Evolutionary conservation across 805 yeast genomes (phyloP).

Genomic region (Metschnikowia lunata): DNA sequence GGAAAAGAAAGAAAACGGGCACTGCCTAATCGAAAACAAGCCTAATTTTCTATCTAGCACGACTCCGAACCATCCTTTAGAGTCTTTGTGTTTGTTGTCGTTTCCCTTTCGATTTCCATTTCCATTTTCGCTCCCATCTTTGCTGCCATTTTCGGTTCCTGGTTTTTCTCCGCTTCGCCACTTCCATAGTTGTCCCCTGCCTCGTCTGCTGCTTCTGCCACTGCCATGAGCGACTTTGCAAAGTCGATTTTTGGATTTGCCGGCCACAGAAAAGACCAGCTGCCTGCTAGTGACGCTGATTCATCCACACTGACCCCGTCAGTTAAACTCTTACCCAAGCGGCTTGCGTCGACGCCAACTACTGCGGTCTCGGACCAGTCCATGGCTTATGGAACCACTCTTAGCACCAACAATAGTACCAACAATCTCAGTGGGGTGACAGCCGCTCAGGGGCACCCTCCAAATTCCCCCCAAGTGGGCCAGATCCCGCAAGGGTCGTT

Average conservation of each 20-base stretch:
- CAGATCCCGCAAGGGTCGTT: constrained; percentile 1
- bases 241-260: constrained; percentile 42
- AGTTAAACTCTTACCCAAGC: constrained; percentile 32
- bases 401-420: constrained; percentile 7
- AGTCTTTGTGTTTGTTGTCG: too few relatives aligned
- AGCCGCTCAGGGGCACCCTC: neutral
- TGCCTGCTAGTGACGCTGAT: constrained; percentile 9
- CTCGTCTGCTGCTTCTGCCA: too few relatives aligned
- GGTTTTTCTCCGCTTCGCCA: too few relatives aligned
- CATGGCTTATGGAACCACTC: constrained; percentile 66
- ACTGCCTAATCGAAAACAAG: too few relatives aligned
- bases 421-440: constrained; percentile 1
- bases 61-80: too few relatives aligned
- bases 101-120: too few relatives aligned
- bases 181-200: too few relatives aligned
- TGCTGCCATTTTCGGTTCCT: too few relatives aligned
- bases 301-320: constrained; percentile 5
- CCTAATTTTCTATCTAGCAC: too few relatives aligned
- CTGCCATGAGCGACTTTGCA: constrained; percentile 41
- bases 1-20: too few relatives aligned
- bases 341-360: constrained; percentile 51
- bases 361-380: constrained; percentile 62
- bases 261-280: constrained; percentile 26
- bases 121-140: too few relatives aligned
- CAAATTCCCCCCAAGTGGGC: neutral